phyloP scores from a whole-genome alignment of 345 rosid genomes.

The Rubroshorea leprosula region DNA sequence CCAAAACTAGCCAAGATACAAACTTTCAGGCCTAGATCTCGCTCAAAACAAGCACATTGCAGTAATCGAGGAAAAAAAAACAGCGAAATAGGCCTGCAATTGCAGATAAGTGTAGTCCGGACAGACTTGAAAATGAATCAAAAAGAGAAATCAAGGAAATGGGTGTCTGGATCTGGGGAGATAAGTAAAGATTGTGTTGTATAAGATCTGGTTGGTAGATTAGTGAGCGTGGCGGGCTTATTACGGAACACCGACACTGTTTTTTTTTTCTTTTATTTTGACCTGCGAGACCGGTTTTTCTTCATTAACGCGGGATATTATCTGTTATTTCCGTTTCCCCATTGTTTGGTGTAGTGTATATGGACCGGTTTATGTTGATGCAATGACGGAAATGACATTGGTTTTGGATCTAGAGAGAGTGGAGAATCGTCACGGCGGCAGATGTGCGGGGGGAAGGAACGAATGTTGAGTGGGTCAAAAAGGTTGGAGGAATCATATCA shows the following conservation, averaged over 20 bases:
- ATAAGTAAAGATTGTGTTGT: neutral
- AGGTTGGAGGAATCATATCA: neutral
- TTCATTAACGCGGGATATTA: conserved; percentile 15
- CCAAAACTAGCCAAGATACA: conserved; percentile 2
- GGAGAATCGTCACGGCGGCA: no score
- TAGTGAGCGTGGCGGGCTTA: no score
- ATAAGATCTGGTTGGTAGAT: no score
- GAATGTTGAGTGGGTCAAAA: neutral
- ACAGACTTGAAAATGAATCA: neutral
- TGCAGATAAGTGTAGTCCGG: neutral
- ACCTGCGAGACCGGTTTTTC: no score
- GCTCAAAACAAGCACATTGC: conserved; percentile 13
- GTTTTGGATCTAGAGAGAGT: neutral
- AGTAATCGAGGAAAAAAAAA: neutral
- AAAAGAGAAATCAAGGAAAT: neutral
- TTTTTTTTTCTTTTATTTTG: no score
- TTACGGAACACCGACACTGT: conserved; percentile 8
- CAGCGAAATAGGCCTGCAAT: no score
- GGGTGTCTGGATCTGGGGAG: conserved; percentile 7
- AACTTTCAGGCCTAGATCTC: conserved; percentile 10
- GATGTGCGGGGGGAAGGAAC: neutral
- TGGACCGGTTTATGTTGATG: neutral
- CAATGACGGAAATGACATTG: conserved; percentile 9
- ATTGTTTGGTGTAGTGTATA: neutral
- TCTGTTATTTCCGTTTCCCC: neutral